A percentile compares a stretch with the other conserved stretches of the same genome.
Evolutionary conservation across 352 stramenopile genomes (phyloP).

Genomic region (Globisporangium abappressorium): DNA sequence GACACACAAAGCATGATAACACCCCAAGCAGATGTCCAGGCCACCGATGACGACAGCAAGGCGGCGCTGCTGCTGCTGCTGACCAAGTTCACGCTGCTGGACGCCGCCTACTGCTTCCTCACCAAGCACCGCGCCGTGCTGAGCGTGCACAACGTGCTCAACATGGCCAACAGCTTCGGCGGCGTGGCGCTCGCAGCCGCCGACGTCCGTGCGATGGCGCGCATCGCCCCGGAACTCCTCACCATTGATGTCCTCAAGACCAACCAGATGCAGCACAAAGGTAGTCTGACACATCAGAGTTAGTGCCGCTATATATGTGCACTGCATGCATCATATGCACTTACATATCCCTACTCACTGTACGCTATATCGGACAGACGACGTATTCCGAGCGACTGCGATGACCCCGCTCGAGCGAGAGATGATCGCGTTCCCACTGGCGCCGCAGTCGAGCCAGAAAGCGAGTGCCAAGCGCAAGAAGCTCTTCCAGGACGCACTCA

Average conservation of each 20-base stretch:
- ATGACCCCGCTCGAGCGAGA: slow-evolving; percentile 24
- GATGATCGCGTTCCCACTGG: slow-evolving; percentile 58
- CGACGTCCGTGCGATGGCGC: slow-evolving; percentile 41
- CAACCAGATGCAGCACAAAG: slow-evolving; percentile 32
- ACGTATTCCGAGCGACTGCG: slow-evolving; percentile 34
- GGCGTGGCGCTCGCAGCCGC: slow-evolving; percentile 27
- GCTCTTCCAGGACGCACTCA: slow-evolving; percentile 51
- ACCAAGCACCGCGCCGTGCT: slow-evolving; percentile 37
- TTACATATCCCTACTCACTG: too few relatives aligned
- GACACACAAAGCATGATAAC: not conserved
- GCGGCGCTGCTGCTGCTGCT: slow-evolving; percentile 22
- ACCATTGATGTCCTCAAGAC: slow-evolving; percentile 26
- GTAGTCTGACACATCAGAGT: not conserved
- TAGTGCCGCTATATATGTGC: not conserved
- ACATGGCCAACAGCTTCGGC: slow-evolving; percentile 63
- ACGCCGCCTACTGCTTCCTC: slow-evolving; percentile 69
- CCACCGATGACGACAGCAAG: not conserved
- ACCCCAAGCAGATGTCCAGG: not conserved
- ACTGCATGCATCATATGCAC: too few relatives aligned
- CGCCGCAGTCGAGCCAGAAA: slow-evolving; percentile 54
- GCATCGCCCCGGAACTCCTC: slow-evolving; percentile 48
- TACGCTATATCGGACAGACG: slow-evolving; percentile 22
- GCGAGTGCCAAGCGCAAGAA: slow-evolving; percentile 53
- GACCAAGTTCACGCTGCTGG: slow-evolving; percentile 59
- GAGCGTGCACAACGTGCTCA: slow-evolving; percentile 52